These are phyloP conservation scores for Salvia rosmarinus DNA, from an alignment of 257 asterid species.

Conservation along the genomic window DNA sequence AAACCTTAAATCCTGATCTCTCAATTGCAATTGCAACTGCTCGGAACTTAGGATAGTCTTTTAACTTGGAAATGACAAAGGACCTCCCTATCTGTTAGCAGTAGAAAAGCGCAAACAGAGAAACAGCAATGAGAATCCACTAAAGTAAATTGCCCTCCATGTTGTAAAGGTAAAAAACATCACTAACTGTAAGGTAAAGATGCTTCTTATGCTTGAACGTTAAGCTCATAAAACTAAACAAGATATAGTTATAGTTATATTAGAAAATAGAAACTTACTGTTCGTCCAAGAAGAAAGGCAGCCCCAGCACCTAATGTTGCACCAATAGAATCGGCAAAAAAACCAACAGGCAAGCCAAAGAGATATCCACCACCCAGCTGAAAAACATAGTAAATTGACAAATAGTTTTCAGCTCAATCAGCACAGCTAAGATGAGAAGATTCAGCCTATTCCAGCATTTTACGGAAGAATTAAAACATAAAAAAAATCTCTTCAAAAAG, in stretches of 20 bases:
- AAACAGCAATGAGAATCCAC: constrained; percentile 18
- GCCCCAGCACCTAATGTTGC: constrained; percentile 95
- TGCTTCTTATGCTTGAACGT: not conserved
- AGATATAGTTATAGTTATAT: not conserved
- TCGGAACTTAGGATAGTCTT: constrained; percentile 86
- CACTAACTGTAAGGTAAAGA: not conserved
- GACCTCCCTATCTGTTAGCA: constrained; percentile 82
- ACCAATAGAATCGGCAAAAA: constrained; percentile 93
- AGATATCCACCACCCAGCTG: constrained; percentile 99
- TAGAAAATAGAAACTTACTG: constrained; percentile 53
- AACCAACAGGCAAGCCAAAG: constrained; percentile 96
- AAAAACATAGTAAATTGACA: constrained; percentile 35
- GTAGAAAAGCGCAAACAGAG: constrained; percentile 13
- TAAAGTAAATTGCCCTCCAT: not conserved
- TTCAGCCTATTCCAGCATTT: constrained; percentile 17
- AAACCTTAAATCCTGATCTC: constrained; percentile 92
- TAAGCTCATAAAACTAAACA: constrained; percentile 9
- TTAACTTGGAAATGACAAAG: constrained; percentile 85
- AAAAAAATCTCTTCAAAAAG: not conserved
- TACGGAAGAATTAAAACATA: constrained; percentile 17
- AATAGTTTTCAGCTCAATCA: constrained; percentile 28
- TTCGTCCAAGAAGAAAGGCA: constrained; percentile 95
- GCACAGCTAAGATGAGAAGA: constrained; percentile 4
- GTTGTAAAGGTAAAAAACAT: not conserved
- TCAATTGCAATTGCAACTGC: constrained; percentile 86